phyloP scores from a whole-genome alignment of 2,329 filamentous ascomycete species.

The Ascochyta clinopodiicola region DNA sequence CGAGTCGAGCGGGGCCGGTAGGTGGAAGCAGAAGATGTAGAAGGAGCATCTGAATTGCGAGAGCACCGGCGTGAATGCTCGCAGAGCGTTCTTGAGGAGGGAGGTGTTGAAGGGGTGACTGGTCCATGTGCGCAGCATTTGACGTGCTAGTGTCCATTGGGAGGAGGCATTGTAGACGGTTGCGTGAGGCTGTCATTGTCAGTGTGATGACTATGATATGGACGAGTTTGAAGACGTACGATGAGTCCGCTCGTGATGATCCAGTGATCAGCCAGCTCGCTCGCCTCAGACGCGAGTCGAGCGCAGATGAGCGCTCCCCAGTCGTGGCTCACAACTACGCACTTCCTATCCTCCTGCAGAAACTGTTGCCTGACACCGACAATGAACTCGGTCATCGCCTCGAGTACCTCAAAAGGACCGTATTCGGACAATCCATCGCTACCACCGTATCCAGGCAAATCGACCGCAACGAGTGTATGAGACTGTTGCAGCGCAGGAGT shows the following conservation, averaged over 20 bases:
- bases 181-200: slow-evolving; percentile 48
- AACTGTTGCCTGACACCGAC: slow-evolving; percentile 58
- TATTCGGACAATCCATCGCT: slow-evolving; percentile 61
- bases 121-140: slow-evolving; percentile 59
- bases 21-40: slow-evolving; percentile 63
- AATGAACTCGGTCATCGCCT: slow-evolving; percentile 61
- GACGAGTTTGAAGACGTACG: slow-evolving; percentile 47
- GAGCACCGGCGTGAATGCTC: slow-evolving; percentile 55
- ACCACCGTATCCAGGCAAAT: slow-evolving; percentile 66
- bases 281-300: slow-evolving; percentile 65
- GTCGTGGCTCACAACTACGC: slow-evolving; percentile 61
- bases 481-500: slow-evolving; percentile 48
- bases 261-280: slow-evolving; percentile 62
- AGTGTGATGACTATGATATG: background rate
- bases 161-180: slow-evolving; percentile 52
- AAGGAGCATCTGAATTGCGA: slow-evolving; percentile 58
- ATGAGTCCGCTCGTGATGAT: slow-evolving; percentile 61
- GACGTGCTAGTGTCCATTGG: slow-evolving; percentile 52
- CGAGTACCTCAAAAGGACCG: slow-evolving; percentile 58
- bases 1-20: slow-evolving; percentile 55
- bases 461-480: slow-evolving; percentile 59
- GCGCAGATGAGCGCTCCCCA: slow-evolving; percentile 62
- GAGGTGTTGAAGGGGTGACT: slow-evolving; percentile 54
- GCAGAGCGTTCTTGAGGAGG: slow-evolving; percentile 54
- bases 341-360: slow-evolving; percentile 29